Evolutionary conservation across 1,139 yeast species (phyloP), one percentile per base, ranked within the genome.

Genomic region (Pichia sp.): DNA sequence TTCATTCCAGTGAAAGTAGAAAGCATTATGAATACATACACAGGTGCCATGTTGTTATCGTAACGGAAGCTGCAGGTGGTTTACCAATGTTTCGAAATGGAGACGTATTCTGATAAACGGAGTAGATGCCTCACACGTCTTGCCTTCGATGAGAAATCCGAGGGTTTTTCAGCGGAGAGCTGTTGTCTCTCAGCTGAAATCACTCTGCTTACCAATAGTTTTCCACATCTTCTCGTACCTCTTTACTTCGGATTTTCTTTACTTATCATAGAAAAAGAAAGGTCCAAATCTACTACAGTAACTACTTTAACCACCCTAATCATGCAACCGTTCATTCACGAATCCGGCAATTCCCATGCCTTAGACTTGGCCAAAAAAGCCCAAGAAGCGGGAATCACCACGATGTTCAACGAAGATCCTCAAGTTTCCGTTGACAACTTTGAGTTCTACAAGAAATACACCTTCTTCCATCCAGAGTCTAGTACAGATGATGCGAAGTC

Each of bases 11-110:
- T n/a, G 6, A 5, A n/a, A 13, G n/a, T 18, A 7, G 5, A 9
- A 13, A 13, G 16, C 18, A 10, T 3, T 1, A 16, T n/a, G 2
- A 3, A 37, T 40, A 62, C 65, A 41, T 57, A 62, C 65, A 59
- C 58, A 41, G 66, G 66, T 34, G 66, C 63, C 66, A 63, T 63
- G 1, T 4, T 19, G 6, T 26, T 18, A 26, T 25, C 13, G n/a
- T 12, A 25, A n/a, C 22, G 10, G 10, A 25, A 25, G 28, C 8
- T 6, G 9, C 6, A 25, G 28, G 28, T 6, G 8, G 8, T 6
- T 6, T 25, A 9, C 9, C 6, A 25, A 9, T 25, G 28, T 13
- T n/a, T n/a, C 18, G 19, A 18, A 16, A n/a, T 13, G n/a, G n/a
- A n/a, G 18, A 34, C 18, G 7, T 7, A 9, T 16, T 31, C 16